Evolutionary conservation across 495 filamentous ascomycete species (phyloP).

Genomic region (Tuber magnatum): DNA sequence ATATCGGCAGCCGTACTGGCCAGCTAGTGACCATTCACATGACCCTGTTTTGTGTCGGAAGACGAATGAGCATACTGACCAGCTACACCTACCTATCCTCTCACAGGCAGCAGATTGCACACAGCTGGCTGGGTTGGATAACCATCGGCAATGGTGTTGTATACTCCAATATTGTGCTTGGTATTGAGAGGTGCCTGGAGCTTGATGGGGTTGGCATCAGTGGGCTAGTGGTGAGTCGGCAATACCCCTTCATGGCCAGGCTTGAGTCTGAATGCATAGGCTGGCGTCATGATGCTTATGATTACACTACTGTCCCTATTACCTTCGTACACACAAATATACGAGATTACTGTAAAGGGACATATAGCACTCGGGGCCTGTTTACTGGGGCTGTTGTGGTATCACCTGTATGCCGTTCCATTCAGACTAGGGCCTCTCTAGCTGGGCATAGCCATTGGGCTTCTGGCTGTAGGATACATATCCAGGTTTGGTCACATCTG

Average conservation of each 20-base stretch:
- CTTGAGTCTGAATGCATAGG: background rate
- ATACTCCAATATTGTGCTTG: background rate
- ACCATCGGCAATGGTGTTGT: background rate
- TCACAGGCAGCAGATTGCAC: background rate
- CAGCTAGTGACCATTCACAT: background rate
- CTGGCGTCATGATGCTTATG: background rate
- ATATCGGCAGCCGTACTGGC: background rate
- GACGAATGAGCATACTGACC: background rate
- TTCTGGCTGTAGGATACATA: constrained; percentile 2
- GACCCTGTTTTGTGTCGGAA: background rate
- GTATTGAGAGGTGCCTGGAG: background rate
- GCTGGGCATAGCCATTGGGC: constrained; percentile 13
- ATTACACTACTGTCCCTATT: background rate
- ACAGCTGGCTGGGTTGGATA: background rate
- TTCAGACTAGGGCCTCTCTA: constrained; percentile 20
- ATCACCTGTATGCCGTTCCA: constrained; percentile 10
- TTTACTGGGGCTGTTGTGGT: background rate
- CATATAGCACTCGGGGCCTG: background rate
- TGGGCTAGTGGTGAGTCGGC: background rate
- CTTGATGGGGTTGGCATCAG: background rate
- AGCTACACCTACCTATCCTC: background rate
- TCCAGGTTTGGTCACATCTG: constrained; percentile 7
- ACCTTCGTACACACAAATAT: background rate
- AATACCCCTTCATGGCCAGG: background rate
- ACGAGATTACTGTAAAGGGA: background rate